Base-by-base conservation (phyloP, 2,329 filamentous ascomycete species). In the Fusarium illudens region DNA sequence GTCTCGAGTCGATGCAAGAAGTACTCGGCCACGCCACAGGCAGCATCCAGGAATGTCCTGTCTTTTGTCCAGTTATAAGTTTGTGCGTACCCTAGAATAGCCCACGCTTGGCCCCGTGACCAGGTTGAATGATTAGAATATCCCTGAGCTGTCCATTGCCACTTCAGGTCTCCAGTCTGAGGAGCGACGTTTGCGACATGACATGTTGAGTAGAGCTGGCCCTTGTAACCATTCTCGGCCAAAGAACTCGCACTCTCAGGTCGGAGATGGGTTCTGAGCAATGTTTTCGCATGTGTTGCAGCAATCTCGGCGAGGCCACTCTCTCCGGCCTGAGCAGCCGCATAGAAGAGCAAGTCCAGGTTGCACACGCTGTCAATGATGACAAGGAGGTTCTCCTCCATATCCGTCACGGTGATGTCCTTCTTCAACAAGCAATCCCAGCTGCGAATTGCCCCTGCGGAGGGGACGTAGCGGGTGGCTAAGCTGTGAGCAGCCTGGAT, bases 91-190 rank as follows among this genome's bases (percentile, higher is more conserved):
- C 83, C 83, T 42, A 84, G 73, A 9, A 85, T 81, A 0, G 78
- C 79, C 83, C 83, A 86, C 0, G 82, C 80, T 57, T 86, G 84
- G 0, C 84, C 84, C 4, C 84, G 76, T 2, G 79, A 75, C 84
- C 84, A 86, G 0, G 82, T 84, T 0, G 81, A 84, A 13, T 76
- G 67, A 53, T 82, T 78, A 4, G 72, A 65, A 70, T 81, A 81
- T 2, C 84, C 84, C 63, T 86, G 84, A 9, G 79, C 80, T 0
- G 83, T 86, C 63, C 80, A 75, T 15, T 29, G 15, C 53, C 20
- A 22, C 6, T 62, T 50, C 13, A 62, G 9, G 13, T 60, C 29
- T 11, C 56, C 60, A 7, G 42, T 62, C 12, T 49, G 27, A 5
- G 56, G 56, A 9, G n/a, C 1, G 15, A 86, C 75, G 60, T 86